Evolutionary conservation across 2,329 filamentous ascomycete species (phyloP).

Genomic region (Fusarium nurragi): DNA sequence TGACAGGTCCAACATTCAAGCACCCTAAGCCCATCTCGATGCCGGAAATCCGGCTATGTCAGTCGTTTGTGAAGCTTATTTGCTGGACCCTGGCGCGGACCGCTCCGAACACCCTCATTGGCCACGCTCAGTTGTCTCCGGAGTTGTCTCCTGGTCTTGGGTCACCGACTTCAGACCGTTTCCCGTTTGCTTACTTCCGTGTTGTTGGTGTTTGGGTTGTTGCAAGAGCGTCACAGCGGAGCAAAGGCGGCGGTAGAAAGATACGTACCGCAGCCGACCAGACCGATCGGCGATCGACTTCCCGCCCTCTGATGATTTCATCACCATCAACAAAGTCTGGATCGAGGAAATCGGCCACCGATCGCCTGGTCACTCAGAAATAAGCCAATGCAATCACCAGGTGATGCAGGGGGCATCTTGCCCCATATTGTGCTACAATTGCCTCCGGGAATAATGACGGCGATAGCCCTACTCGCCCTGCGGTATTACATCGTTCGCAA

Average conservation of each 20-base stretch:
- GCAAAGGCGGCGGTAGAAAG: slow-evolving; percentile 9
- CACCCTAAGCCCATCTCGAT: slow-evolving; percentile 17
- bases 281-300: slow-evolving; percentile 35
- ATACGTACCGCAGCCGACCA: slow-evolving; percentile 24
- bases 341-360: slow-evolving; percentile 36
- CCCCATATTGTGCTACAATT: slow-evolving; percentile 7
- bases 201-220: slow-evolving; percentile 1
- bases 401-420: slow-evolving; percentile 17
- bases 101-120: neutral
- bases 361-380: slow-evolving; percentile 19
- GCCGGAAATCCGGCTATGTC: slow-evolving; percentile 1
- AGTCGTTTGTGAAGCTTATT: neutral
- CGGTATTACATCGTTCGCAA: slow-evolving; percentile 10
- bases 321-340: slow-evolving; percentile 18
- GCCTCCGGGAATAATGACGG: slow-evolving; percentile 22
- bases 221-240: slow-evolving; percentile 29
- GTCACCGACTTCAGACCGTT: neutral
- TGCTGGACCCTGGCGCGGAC: neutral
- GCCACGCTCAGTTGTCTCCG: neutral
- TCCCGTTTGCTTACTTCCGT: neutral
- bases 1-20: neutral
- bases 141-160: neutral
- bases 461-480: slow-evolving; percentile 22
- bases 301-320: slow-evolving; percentile 40
- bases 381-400: slow-evolving; percentile 3